Base-by-base conservation (phyloP, 2,329 filamentous ascomycete species). In the Trichoderma polysporum region DNA sequence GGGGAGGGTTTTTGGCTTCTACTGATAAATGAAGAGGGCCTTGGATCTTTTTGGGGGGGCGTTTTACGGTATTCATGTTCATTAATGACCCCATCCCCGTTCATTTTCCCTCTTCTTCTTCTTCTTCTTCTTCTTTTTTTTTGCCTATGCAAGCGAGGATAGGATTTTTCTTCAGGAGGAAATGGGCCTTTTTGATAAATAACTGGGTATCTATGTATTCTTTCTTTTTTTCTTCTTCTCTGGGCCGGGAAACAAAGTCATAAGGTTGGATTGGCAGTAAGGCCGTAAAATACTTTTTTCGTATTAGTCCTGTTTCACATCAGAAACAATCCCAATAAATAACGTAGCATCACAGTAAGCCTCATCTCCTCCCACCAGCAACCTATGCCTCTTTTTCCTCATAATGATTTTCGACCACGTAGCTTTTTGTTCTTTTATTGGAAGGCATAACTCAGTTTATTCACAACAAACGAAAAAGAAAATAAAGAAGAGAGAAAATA, bases 71-170 rank as follows among this genome's bases (percentile, higher is more conserved):
- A 35, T 25, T 37, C 31, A 8, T 35, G 35, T 31, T 37, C n/a
- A 56, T 15, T 17, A 25, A 35, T 27, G 35, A 15, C n/a, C 31
- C 22, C 31, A n/a, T 39, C 17, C 8, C 33, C 22, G 25, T 41
- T 29, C 37, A 13, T 12, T 41, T 31, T 31, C n/a, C n/a, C n/a
- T 5, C 19, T n/a, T 22, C 37, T 37, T 27, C 29, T 56, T 17
- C 33, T 25, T 37, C 15, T 64, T 7, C 2, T 45, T 13, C 15
- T 63, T 33, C 33, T 49, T 15, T 4, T 49, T 35, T 60, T 49
- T 63, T 29, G 59, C 27, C 35, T 63, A 63, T n/a, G 33, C 53
- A 63, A 45, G 59, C 59, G 59, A 53, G 35, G 59, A 53, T 22
- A 39, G 27, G 17, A 52, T 61, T 39, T 45, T 45, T 45, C 58